A percentile compares a stretch with the other conserved stretches of the same genome.
Conservation (phyloP, 163 green algal genomes). For the Scenedesmus sp. region DNA sequence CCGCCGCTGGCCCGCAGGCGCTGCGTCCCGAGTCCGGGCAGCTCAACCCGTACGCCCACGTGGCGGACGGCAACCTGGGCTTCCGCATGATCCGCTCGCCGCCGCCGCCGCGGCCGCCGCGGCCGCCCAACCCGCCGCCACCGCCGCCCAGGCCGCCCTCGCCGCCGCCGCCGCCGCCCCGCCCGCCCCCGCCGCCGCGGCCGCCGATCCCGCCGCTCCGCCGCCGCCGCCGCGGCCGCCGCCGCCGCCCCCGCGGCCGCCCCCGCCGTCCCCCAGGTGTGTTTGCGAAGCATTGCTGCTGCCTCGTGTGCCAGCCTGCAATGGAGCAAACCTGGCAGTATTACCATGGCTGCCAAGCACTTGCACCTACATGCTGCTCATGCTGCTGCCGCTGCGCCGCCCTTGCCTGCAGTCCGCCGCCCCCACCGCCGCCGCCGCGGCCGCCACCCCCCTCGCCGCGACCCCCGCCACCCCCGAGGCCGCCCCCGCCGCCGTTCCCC, state of each 20-base stretch:
- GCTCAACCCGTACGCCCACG: slow-evolving; percentile 14
- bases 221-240: neutral
- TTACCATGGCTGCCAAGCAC: neutral
- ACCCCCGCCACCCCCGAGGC: slow-evolving; percentile 22
- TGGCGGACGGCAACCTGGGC: neutral
- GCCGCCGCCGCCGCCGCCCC: neutral
- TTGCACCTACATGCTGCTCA: neutral
- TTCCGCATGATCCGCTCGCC: neutral
- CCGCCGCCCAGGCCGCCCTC: slow-evolving; percentile 22
- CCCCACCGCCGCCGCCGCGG: slow-evolving; percentile 18
- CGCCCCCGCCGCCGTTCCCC: slow-evolving; percentile 26
- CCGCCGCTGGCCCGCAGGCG: neutral
- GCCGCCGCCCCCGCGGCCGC: slow-evolving; percentile 4
- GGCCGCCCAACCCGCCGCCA: slow-evolving; percentile 25
- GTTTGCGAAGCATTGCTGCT: neutral
- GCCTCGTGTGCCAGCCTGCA: no score
- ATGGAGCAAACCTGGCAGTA: neutral
- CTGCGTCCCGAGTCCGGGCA: neutral
- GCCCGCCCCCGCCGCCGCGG: neutral
- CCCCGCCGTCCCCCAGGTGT: slow-evolving; percentile 30
- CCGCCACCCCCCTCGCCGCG: slow-evolving; percentile 27
- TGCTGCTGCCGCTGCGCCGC: neutral
- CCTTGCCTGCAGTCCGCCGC: neutral
- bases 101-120: neutral
- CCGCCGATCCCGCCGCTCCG: slow-evolving; percentile 2